Evolutionary conservation across 495 filamentous ascomycete genomes (phyloP).

Genomic region (Penicillium nucicola): DNA sequence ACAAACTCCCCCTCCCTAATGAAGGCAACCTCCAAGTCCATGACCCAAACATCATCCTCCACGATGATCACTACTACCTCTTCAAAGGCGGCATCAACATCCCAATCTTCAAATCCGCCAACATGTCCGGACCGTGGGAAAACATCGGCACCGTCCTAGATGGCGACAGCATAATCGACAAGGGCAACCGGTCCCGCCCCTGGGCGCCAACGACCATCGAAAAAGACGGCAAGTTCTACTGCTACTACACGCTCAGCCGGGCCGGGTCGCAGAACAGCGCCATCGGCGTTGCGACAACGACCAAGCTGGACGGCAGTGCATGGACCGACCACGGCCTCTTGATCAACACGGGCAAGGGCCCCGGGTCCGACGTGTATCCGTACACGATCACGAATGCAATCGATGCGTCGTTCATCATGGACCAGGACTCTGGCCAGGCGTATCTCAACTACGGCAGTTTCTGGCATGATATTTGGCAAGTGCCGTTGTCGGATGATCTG

Average conservation of each 20-base stretch:
- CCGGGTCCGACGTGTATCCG: slow-evolving; percentile 44
- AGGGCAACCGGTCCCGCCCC: slow-evolving; percentile 30
- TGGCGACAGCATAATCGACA: slow-evolving; percentile 35
- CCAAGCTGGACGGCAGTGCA: slow-evolving; percentile 49
- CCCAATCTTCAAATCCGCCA: slow-evolving; percentile 29
- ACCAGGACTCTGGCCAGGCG: slow-evolving; percentile 40
- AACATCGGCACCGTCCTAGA: slow-evolving; percentile 37
- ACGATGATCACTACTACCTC: slow-evolving; percentile 35
- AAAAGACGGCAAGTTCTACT: slow-evolving; percentile 58
- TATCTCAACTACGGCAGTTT: slow-evolving; percentile 68
- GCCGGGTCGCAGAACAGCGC: slow-evolving; percentile 62
- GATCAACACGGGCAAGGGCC: slow-evolving; percentile 33
- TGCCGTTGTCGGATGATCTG: slow-evolving; percentile 48
- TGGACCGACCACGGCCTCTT: slow-evolving; percentile 56
- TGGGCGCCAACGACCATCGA: slow-evolving; percentile 64
- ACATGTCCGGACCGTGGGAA: slow-evolving; percentile 41
- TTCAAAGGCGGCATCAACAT: slow-evolving; percentile 35
- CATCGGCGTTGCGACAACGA: slow-evolving; percentile 68
- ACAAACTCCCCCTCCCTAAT: slow-evolving; percentile 32
- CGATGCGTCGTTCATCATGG: slow-evolving; percentile 59
- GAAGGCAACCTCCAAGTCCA: slow-evolving; percentile 32
- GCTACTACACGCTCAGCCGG: slow-evolving; percentile 67
- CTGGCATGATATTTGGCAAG: slow-evolving; percentile 70
- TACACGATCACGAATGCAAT: slow-evolving; percentile 66
- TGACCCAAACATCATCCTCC: slow-evolving; percentile 38